These are phyloP conservation scores for Schizochytrium sp. DNA, from an alignment of 108 stramenopile species.

Conservation along the genomic window DNA sequence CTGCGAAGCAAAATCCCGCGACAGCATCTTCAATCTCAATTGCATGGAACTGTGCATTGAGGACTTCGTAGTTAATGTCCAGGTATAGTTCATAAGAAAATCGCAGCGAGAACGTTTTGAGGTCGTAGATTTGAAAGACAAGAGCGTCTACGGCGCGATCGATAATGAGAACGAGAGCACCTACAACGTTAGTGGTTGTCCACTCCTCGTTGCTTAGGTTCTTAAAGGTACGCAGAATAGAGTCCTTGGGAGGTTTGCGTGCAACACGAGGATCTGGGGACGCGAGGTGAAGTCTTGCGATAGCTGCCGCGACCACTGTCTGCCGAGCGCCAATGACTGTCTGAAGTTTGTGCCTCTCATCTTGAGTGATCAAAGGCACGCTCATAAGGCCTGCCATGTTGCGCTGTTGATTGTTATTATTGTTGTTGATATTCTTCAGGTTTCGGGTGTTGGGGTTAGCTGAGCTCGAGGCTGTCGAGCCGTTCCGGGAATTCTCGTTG, in stretches of 20 bases:
- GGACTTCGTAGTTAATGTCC: conserved; percentile 47
- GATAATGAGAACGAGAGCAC: conserved; percentile 22
- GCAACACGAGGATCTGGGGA: conserved; percentile 30
- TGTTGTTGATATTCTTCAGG: too few species aligned
- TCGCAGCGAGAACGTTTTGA: conserved; percentile 28
- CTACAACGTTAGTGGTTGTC: conserved; percentile 39
- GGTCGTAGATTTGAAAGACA: conserved; percentile 52
- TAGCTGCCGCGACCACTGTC: conserved; percentile 5
- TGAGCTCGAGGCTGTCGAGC: too few species aligned
- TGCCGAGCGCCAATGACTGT: conserved; percentile 19
- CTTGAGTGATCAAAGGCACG: conserved; percentile 8
- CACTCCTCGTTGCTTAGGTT: conserved; percentile 41
- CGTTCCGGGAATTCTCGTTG: too few species aligned
- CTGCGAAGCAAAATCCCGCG: conserved; percentile 49
- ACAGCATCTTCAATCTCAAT: conserved; percentile 39
- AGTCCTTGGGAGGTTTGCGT: background rate
- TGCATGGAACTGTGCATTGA: conserved; percentile 36
- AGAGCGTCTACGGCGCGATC: background rate
- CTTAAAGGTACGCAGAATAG: conserved; percentile 29
- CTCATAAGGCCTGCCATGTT: background rate
- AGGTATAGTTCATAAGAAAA: conserved; percentile 43
- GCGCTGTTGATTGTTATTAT: too few species aligned
- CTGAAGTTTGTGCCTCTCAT: conserved; percentile 35
- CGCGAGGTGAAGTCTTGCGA: conserved; percentile 48
- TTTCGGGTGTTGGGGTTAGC: too few species aligned